phyloP scores from a whole-genome alignment of 805 yeast genomes.

The Kodamaea sagamina region DNA sequence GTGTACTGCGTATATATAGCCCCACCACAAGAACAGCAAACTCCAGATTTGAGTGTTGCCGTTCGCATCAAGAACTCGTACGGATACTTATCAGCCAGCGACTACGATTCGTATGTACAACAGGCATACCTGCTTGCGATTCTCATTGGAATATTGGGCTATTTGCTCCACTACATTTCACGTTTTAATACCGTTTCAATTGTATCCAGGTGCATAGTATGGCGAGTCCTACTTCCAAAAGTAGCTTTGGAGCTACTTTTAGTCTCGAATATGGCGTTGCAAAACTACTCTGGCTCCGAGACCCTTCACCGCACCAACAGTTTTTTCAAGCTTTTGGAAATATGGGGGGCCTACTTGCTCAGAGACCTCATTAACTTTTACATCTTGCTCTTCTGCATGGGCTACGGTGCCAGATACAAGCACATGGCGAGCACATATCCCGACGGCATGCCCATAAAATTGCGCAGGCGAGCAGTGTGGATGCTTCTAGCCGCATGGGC shows the following conservation, averaged over 20 bases:
- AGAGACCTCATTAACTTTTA: slow-evolving; percentile 19
- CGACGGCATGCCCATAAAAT: not conserved
- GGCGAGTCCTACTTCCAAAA: slow-evolving; percentile 26
- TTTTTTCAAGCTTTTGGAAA: not conserved
- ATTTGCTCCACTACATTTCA: slow-evolving; percentile 27
- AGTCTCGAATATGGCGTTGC: not conserved
- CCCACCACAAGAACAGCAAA: slow-evolving; percentile 19
- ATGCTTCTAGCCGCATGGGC: not conserved
- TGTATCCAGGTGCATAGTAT: slow-evolving; percentile 30
- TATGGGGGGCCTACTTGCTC: slow-evolving; percentile 11
- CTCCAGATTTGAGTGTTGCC: slow-evolving; percentile 17
- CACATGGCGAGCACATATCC: slow-evolving; percentile 16
- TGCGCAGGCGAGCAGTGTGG: not conserved
- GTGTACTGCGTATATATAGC: slow-evolving; percentile 34
- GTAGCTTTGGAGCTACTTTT: not conserved
- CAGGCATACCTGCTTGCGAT: slow-evolving; percentile 17
- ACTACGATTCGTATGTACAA: slow-evolving; percentile 21
- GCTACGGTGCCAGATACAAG: slow-evolving; percentile 34
- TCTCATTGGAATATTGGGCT: slow-evolving; percentile 19
- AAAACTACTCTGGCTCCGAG: not conserved
- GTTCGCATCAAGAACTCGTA: slow-evolving; percentile 23
- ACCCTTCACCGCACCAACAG: not conserved
- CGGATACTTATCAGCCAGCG: slow-evolving; percentile 26
- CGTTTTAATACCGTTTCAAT: slow-evolving; percentile 28
- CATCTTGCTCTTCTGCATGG: slow-evolving; percentile 35